Evolutionary conservation across 768 basidiomycete genomes (phyloP).

Genomic region (Roridomyces roridus): DNA sequence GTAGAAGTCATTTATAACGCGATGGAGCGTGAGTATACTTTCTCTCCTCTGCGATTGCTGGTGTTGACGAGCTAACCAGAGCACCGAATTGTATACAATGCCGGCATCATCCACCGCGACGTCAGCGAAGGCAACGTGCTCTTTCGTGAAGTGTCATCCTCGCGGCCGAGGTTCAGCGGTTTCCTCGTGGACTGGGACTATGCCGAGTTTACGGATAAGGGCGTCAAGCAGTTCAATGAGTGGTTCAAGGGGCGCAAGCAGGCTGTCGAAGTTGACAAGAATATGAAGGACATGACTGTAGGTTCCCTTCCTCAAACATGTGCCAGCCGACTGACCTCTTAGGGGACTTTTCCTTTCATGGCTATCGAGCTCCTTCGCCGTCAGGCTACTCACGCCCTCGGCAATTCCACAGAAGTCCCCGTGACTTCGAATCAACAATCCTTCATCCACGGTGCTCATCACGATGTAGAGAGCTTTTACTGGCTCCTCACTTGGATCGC

Average conservation of each 20-base stretch:
- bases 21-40: neutral
- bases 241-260: neutral
- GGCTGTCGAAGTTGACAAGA: neutral
- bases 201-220: constrained; percentile 4
- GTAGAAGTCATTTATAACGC: neutral
- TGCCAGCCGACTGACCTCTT: neutral
- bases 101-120: constrained; percentile 13
- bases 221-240: neutral
- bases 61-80: neutral
- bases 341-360: constrained; percentile 12
- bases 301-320: neutral
- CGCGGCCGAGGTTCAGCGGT: neutral
- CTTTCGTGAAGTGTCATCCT: neutral
- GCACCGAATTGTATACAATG: constrained; percentile 1
- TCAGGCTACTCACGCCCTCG: no score
- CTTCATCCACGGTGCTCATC: neutral
- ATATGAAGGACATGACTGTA: constrained; percentile 11
- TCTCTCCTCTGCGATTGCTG: no score
- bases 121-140: constrained; percentile 11
- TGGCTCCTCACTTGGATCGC: constrained; percentile 15
- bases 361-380: neutral
- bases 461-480: constrained; percentile 12
- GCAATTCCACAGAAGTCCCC: no score
- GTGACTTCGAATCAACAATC: no score
- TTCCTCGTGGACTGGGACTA: constrained; percentile 14